These are phyloP conservation scores for Pseudogymnoascus sp. DNA, from an alignment of 2,329 filamentous ascomycete genomes.

Conservation along the genomic window DNA sequence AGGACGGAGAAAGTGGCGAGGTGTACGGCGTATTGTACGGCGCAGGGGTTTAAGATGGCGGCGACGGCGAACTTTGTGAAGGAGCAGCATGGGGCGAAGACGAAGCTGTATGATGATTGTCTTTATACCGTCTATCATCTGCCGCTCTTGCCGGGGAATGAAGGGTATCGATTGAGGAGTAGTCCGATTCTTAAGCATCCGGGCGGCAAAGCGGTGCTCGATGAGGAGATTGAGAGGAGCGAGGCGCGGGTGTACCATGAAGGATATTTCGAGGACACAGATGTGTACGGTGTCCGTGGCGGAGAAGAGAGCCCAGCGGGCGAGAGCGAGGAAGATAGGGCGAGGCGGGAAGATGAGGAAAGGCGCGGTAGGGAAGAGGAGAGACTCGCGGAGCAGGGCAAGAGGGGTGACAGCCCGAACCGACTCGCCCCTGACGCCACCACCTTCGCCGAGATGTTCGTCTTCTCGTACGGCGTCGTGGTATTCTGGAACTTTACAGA, in stretches of 20 bases:
- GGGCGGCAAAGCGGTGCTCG: constrained; percentile 83
- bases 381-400: constrained; percentile 29
- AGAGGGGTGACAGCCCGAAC: constrained; percentile 42
- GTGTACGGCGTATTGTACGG: constrained; percentile 92
- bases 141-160: constrained; percentile 73
- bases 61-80: constrained; percentile 82
- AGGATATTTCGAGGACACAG: constrained; percentile 71
- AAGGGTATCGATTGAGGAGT: constrained; percentile 82
- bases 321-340: constrained; percentile 29
- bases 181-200: constrained; percentile 88
- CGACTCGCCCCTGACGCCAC: constrained; percentile 63
- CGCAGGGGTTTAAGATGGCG: constrained; percentile 84
- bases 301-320: constrained; percentile 38
- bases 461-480: constrained; percentile 93
- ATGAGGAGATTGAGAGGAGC: constrained; percentile 92
- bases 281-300: constrained; percentile 45
- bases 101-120: constrained; percentile 96
- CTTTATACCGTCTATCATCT: constrained; percentile 93
- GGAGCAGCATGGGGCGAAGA: constrained; percentile 79
- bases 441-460: constrained; percentile 87
- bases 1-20: constrained; percentile 80
- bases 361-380: constrained; percentile 29
- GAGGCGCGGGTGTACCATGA: constrained; percentile 84
- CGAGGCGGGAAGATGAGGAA: constrained; percentile 24
- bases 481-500: constrained; percentile 99